phyloP scores from a whole-genome alignment of 2,329 filamentous ascomycete genomes.

The Pseudohalonectria lignicola region DNA sequence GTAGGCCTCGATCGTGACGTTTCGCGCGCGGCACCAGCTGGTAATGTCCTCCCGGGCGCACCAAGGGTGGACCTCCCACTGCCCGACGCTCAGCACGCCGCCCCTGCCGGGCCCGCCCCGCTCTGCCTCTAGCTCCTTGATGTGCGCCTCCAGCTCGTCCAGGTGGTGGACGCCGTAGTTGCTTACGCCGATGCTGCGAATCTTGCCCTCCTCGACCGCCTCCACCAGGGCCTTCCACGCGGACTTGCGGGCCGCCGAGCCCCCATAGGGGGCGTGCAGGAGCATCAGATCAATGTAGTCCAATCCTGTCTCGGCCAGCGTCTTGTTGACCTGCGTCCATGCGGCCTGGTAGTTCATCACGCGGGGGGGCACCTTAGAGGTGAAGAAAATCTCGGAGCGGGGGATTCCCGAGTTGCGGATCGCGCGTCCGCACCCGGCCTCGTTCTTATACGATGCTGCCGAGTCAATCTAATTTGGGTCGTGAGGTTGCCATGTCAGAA shows the following conservation, averaged over 20 bases:
- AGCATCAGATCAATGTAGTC: constrained; percentile 59
- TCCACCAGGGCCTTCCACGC: constrained; percentile 55
- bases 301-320: constrained; percentile 49
- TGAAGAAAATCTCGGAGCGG: constrained; percentile 42
- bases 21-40: constrained; percentile 58
- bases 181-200: constrained; percentile 51
- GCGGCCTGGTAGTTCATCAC: constrained; percentile 48
- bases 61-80: constrained; percentile 90
- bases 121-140: constrained; percentile 48
- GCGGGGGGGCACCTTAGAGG: constrained; percentile 39
- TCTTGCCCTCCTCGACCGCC: constrained; percentile 47
- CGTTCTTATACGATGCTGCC: constrained; percentile 39
- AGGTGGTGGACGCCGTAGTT: constrained; percentile 56
- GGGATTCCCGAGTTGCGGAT: constrained; percentile 27
- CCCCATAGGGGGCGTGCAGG: constrained; percentile 51
- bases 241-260: constrained; percentile 41
- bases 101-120: constrained; percentile 52
- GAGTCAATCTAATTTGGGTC: constrained; percentile 33
- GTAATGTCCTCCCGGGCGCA: constrained; percentile 68
- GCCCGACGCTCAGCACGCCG: constrained; percentile 70
- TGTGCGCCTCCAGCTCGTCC: constrained; percentile 46
- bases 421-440: constrained; percentile 33
- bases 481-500: not conserved
- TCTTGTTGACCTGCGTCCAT: constrained; percentile 51
- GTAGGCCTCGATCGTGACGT: constrained; percentile 53